Evolutionary conservation across 1,284 basidiomycete genomes (phyloP), one percentile per base, ranked within the genome.

Genomic region (Pseudozyma pruni): DNA sequence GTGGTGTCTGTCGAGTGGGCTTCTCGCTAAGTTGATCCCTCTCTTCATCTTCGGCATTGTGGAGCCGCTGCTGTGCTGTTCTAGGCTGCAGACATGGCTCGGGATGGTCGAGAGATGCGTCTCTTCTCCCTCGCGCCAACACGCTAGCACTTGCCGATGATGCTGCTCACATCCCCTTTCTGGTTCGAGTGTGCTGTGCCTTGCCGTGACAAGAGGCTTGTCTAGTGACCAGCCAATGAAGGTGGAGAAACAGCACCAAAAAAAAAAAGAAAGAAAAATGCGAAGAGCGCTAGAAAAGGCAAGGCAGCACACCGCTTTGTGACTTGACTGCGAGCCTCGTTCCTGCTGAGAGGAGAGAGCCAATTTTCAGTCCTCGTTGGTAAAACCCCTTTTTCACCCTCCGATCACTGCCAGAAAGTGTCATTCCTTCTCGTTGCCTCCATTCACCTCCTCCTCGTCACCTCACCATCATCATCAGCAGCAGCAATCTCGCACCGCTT

Each of bases 361-460:
- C n/a, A n/a, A 41, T 20, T 54, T 37, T 44, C 20, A n/a, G 38
- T n/a, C 35, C 8, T 33, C 27, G 34, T 39, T 32, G 31, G 17
- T 22, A 27, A 44, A 53, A 40, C 44, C 49, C 39, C 55, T 42
- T 68, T 68, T 68, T 68, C 58, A 60, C 45, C 64, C 64, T 68
- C 64, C 64, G 64, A 68, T 68, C 64, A 68, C 64, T 22, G 54
- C 35, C 46, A 54, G 27, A 23, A 17, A 19, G 40, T 33, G 39
- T 4, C 4, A 25, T 27, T 22, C 34, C 25, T 29, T 29, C 19
- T 17, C 35, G 11, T 40, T 31, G n/a, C 41, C 11, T 33, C 22
- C 32, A 10, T 35, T 5, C 17, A 22, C 22, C 33, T 44, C 50
- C 25, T 44, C 8, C 41, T 52, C 40, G 34, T 23, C 34, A 37